Percentiles rank a stretch among this genome's conserved stretches.
Conservation (phyloP, 2,329 filamentous ascomycete genomes). For the Laburnicola sp. region DNA sequence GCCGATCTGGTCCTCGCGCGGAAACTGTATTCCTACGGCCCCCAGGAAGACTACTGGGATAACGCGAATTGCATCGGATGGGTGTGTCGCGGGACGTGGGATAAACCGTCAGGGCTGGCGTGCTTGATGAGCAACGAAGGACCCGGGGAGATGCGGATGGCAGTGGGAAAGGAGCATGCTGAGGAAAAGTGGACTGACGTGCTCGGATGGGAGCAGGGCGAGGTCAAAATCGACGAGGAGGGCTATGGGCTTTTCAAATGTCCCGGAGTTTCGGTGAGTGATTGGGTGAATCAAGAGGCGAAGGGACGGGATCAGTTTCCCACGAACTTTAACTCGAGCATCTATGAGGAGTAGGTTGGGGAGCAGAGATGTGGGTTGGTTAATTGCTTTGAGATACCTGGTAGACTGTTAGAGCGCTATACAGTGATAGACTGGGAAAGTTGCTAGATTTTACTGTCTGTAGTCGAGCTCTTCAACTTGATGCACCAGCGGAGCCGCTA, state of each 20-base stretch:
- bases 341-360: slow-evolving; percentile 11
- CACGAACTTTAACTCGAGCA: slow-evolving; percentile 40
- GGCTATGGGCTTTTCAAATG: slow-evolving; percentile 62
- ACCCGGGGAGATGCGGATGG: slow-evolving; percentile 60
- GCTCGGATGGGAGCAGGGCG: slow-evolving; percentile 56
- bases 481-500: no score
- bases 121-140: slow-evolving; percentile 57
- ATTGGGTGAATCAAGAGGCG: slow-evolving; percentile 64
- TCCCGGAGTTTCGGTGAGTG: slow-evolving; percentile 56
- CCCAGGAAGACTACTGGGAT: slow-evolving; percentile 67
- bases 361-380: not conserved
- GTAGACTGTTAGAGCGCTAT: not conserved
- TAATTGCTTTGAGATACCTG: not conserved
- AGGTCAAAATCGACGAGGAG: slow-evolving; percentile 61
- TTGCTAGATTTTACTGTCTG: no score
- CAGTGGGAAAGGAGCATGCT: slow-evolving; percentile 60
- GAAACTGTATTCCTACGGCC: slow-evolving; percentile 68
- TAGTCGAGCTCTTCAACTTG: no score
- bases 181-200: slow-evolving; percentile 68
- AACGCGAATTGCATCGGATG: slow-evolving; percentile 64
- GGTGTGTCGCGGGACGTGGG: slow-evolving; percentile 57
- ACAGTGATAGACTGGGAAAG: no score
- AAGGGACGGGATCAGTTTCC: slow-evolving; percentile 49
- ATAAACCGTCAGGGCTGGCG: slow-evolving; percentile 52
- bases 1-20: slow-evolving; percentile 64